Percentiles rank a stretch among this genome's conserved stretches.
These are phyloP conservation scores for Pichiaceae sp. DNA, from an alignment of 1,139 yeast genomes.

Conservation along the genomic window DNA sequence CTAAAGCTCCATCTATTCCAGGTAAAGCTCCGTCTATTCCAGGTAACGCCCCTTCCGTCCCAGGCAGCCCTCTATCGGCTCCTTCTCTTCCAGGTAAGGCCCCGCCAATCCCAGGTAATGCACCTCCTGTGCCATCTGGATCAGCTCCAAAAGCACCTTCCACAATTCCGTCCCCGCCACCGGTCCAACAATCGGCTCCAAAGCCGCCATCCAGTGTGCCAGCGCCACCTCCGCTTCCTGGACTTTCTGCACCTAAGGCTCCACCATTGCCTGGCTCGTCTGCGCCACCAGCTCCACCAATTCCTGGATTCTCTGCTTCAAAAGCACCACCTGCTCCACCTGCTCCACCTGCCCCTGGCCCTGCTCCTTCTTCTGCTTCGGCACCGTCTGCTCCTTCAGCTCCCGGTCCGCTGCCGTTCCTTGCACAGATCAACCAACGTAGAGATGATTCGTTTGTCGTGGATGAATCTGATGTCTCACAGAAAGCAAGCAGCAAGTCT, in stretches of 20 bases:
- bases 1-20: constrained; percentile 32
- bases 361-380: constrained; percentile 15
- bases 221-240: constrained; percentile 8
- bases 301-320: too few relatives aligned
- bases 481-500: constrained; percentile 3
- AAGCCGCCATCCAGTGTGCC: constrained; percentile 9
- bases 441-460: constrained; percentile 44
- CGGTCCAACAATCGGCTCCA: constrained; percentile 10
- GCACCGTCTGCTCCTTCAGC: constrained; percentile 1
- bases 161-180: constrained; percentile 11
- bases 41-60: constrained; percentile 2
- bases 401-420: constrained; percentile 35
- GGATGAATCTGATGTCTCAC: constrained; percentile 10
- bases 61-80: constrained; percentile 15
- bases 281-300: constrained; percentile 6
- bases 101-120: constrained; percentile 70
- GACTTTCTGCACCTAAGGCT: constrained; percentile 12
- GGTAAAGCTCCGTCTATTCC: constrained; percentile 7
- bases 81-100: constrained; percentile 72
- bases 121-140: constrained; percentile 4
- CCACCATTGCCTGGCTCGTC: constrained; percentile 12
- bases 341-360: constrained; percentile 11
- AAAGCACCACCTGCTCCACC: constrained; percentile 11
- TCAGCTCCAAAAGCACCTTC: constrained; percentile 4
- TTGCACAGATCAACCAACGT: constrained; percentile 48